Base-by-base conservation (phyloP, 2,329 filamentous ascomycete genomes). In the Calonectria ilicicola region DNA sequence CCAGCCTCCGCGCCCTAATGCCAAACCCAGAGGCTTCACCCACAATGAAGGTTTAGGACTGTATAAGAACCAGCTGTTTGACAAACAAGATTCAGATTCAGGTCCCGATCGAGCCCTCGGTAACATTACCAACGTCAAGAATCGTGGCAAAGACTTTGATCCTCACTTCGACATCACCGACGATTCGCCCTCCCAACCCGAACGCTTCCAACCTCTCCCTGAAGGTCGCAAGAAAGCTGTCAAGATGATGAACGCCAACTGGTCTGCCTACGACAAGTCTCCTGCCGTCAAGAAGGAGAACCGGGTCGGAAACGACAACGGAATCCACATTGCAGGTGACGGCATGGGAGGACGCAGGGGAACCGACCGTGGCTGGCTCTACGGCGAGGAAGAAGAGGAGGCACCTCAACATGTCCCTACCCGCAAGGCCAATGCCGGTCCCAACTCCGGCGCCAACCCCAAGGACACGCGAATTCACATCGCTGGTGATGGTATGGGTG, bases 101-200 rank as follows among this genome's bases (percentile, higher is more conserved):
- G 83, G 78, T 2, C 81, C 84, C 15, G 83, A 85, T 63, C 79
- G 85, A 17, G 84, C 92, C 12, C 87, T 94, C 14, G 89, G 89
- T 62, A 91, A 92, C 78, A 91, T 94, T 69, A 94, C 93, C 73
- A 95, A 96, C 83, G 88, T 92, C 70, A 91, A 92, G 80, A 90
- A 93, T 82, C 93, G 94, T 68, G 89, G 88, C 80, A 95, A 96
- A 83, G 91, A 94, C 81, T 96, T 97, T 78, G 92, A 92, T 62
- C 84, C 92, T 23, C 94, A 98, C 78, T 98, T 95, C 86, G 88
- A 88, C 65, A 92, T 97, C 86, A 88, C 89, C 8, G 95, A 98
- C 81, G 87, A 91, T 47, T 91, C 91, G 72, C 91, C 91, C 40
- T 85, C 85, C 12, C 82, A 86, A 67, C 77, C 83, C 42, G 83